These are phyloP conservation scores for Metschnikowia noctiluminum DNA, from an alignment of 805 yeast species.

Conservation along the genomic window DNA sequence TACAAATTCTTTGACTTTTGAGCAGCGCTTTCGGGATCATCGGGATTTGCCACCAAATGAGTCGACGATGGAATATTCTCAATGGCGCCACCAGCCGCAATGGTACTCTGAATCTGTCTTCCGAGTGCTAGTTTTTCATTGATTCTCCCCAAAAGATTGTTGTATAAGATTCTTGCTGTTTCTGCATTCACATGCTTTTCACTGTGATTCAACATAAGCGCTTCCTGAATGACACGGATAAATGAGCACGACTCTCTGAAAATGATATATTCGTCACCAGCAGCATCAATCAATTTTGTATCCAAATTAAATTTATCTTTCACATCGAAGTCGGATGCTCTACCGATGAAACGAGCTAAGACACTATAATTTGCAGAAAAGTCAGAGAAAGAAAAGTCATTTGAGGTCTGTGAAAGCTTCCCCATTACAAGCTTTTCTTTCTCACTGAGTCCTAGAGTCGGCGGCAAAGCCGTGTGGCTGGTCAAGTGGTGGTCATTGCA, in stretches of 20 bases:
- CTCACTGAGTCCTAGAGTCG: conserved; percentile 31
- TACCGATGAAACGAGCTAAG: conserved; percentile 40
- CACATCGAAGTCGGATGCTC: conserved; percentile 34
- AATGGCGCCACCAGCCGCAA: conserved; percentile 1
- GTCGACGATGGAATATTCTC: neutral
- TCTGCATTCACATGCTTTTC: conserved; percentile 15
- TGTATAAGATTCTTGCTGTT: conserved; percentile 13
- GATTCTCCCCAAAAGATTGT: conserved; percentile 25
- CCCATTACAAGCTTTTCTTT: conserved; percentile 11
- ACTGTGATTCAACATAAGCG: conserved; percentile 10
- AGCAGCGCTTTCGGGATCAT: conserved; percentile 1
- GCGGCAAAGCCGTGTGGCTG: conserved; percentile 35
- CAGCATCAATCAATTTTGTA: conserved; percentile 30
- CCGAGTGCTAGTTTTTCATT: conserved; percentile 28
- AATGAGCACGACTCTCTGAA: conserved; percentile 27
- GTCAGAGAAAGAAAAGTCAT: conserved; percentile 33
- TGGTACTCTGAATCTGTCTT: conserved; percentile 17
- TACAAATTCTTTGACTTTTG: conserved; percentile 16
- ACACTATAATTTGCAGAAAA: conserved; percentile 35
- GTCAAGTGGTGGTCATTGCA: conserved; percentile 31
- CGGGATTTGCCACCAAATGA: neutral
- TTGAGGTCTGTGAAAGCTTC: conserved; percentile 7
- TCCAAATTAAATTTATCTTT: conserved; percentile 27
- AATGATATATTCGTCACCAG: conserved; percentile 40
- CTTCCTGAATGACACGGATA: conserved; percentile 28